Evolutionary conservation across 495 filamentous ascomycete genomes (phyloP).

Genomic region (Penicillium chermesinum): DNA sequence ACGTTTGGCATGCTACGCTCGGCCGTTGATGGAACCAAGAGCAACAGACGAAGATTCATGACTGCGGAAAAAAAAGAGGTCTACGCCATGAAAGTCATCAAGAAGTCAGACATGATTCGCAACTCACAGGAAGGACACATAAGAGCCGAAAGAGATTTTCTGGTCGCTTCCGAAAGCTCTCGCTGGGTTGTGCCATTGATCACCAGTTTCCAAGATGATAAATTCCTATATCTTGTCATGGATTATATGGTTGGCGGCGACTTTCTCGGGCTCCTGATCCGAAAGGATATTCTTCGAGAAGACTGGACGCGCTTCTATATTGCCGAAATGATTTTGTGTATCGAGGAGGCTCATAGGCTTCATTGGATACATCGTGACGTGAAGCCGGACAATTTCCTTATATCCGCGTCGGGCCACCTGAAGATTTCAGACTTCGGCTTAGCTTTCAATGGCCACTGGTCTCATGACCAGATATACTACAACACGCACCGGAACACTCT

Average conservation of each 20-base stretch:
- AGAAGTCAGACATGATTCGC: conserved; percentile 83
- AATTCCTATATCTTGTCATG: conserved; percentile 87
- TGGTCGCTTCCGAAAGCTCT: conserved; percentile 77
- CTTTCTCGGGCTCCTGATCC: conserved; percentile 79
- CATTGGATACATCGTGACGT: conserved; percentile 91
- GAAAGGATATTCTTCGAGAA: conserved; percentile 75
- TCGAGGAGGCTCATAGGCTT: conserved; percentile 85
- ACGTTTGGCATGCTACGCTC: conserved; percentile 18
- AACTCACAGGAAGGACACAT: conserved; percentile 90
- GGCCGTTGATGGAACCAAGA: conserved; percentile 22
- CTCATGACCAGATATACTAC: conserved; percentile 81
- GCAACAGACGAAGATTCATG: conserved; percentile 24
- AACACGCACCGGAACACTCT: conserved; percentile 74
- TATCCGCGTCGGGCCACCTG: conserved; percentile 79
- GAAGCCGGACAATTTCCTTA: conserved; percentile 95
- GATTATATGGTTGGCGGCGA: conserved; percentile 97
- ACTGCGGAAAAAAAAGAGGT: conserved; percentile 49
- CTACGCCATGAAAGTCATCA: conserved; percentile 95
- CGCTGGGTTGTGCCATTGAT: conserved; percentile 86
- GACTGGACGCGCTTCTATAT: conserved; percentile 76
- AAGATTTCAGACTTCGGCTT: conserved; percentile 96
- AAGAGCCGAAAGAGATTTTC: conserved; percentile 84
- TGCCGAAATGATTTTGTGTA: conserved; percentile 91
- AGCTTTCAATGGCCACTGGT: conserved; percentile 92
- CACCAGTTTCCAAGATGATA: conserved; percentile 80